Percentiles rank a stretch among this genome's conserved stretches.
Evolutionary conservation across 768 basidiomycete species (phyloP).

Genomic region (Leccinum longicurvipes): DNA sequence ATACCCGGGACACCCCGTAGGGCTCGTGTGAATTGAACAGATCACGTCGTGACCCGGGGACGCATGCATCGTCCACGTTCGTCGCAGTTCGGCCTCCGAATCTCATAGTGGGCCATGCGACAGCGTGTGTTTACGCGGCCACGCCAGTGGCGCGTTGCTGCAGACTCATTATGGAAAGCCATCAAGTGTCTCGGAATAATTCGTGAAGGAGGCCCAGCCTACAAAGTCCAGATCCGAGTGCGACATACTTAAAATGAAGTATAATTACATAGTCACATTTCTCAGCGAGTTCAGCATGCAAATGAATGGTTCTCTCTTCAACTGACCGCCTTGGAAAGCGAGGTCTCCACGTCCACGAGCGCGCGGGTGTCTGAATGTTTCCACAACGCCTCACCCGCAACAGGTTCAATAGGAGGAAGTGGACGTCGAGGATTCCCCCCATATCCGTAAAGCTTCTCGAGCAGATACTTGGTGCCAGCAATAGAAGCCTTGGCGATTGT

Average conservation of each 20-base stretch:
- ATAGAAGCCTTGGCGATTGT: constrained; percentile 76
- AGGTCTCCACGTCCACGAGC: constrained; percentile 62
- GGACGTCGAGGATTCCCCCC: constrained; percentile 80
- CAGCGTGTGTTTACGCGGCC: background rate
- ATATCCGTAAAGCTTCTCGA: constrained; percentile 75
- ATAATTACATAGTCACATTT: background rate
- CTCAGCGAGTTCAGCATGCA: background rate
- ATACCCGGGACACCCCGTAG: constrained; percentile 18
- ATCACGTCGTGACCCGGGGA: background rate
- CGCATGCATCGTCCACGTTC: background rate
- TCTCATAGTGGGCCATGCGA: constrained; percentile 12
- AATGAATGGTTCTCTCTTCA: background rate
- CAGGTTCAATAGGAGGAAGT: constrained; percentile 59
- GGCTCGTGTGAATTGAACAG: background rate
- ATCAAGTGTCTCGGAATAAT: background rate
- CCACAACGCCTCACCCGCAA: constrained; percentile 61
- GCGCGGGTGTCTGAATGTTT: constrained; percentile 68
- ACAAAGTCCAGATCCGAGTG: background rate
- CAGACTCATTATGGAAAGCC: background rate
- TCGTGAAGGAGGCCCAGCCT: background rate
- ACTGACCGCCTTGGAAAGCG: constrained; percentile 39
- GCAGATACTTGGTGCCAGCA: constrained; percentile 77
- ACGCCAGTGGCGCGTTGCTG: background rate
- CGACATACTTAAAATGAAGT: background rate
- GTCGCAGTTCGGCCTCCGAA: constrained; percentile 9